Percentiles rank a stretch among this genome's conserved stretches.
These are phyloP conservation scores for Rhodotorula sphaerocarpa DNA, from an alignment of 768 basidiomycete species.

Conservation along the genomic window DNA sequence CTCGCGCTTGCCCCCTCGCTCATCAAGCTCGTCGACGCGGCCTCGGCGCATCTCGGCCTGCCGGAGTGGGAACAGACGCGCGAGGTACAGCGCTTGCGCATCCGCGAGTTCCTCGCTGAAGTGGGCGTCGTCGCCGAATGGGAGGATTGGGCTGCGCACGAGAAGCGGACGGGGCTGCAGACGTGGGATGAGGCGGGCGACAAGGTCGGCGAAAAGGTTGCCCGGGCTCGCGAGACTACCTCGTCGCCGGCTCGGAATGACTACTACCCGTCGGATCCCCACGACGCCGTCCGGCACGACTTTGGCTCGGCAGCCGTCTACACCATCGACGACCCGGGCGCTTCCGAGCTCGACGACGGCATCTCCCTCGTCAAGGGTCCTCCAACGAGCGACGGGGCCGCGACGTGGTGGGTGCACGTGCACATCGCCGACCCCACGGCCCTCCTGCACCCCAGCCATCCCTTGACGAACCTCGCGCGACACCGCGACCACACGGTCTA, in stretches of 20 bases:
- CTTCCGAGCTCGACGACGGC: conserved; percentile 89
- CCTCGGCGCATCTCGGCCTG: conserved; percentile 23
- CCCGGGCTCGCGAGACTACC: background rate
- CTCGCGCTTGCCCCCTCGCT: conserved; percentile 51
- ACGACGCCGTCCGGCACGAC: conserved; percentile 70
- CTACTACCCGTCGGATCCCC: conserved; percentile 49
- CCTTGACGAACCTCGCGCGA: conserved; percentile 55
- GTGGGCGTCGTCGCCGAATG: conserved; percentile 71
- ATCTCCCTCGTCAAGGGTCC: conserved; percentile 68
- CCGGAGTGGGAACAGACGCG: conserved; percentile 37
- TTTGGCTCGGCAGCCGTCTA: conserved; percentile 73
- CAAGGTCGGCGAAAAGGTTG: conserved; percentile 6
- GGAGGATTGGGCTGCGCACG: conserved; percentile 57
- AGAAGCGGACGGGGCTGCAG: conserved; percentile 42
- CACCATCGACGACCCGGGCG: conserved; percentile 70
- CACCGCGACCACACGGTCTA: conserved; percentile 55
- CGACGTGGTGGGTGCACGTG: conserved; percentile 68
- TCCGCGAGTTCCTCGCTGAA: conserved; percentile 52
- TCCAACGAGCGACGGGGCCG: conserved; percentile 48
- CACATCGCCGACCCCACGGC: conserved; percentile 90
- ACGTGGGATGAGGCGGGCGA: conserved; percentile 6
- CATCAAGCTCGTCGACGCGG: conserved; percentile 52
- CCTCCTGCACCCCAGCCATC: conserved; percentile 62
- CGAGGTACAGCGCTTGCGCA: conserved; percentile 5
- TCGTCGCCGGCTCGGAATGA: background rate